These are phyloP conservation scores for Leccinum rimulosum DNA, from an alignment of 768 basidiomycete genomes.

Conservation along the genomic window DNA sequence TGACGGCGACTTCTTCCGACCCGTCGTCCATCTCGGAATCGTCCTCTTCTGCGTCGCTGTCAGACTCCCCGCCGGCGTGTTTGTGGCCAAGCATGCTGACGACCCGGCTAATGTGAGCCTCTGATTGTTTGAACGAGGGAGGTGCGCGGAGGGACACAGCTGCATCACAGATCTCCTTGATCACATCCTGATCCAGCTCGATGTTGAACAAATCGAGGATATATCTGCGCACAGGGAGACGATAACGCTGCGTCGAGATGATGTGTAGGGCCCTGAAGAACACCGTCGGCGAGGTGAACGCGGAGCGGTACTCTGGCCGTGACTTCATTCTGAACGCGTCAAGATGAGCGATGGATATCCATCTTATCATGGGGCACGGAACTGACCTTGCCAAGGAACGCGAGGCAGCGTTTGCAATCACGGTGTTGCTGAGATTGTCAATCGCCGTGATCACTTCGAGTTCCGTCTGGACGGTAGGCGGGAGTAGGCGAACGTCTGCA, in stretches of 20 bases:
- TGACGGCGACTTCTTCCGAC: constrained; percentile 38
- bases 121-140: constrained; percentile 42
- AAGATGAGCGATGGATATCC: not conserved
- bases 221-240: constrained; percentile 88
- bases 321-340: constrained; percentile 64
- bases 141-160: constrained; percentile 49
- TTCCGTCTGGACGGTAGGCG: constrained; percentile 68
- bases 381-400: constrained; percentile 79
- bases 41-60: constrained; percentile 57
- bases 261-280: constrained; percentile 85
- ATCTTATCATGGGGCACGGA: not conserved
- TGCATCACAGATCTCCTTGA: constrained; percentile 52
- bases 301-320: constrained; percentile 65
- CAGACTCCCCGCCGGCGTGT: constrained; percentile 48
- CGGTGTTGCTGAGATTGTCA: constrained; percentile 91
- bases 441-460: constrained; percentile 85
- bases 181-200: constrained; percentile 63
- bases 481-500: constrained; percentile 50
- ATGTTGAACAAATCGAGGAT: constrained; percentile 91
- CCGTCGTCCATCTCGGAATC: constrained; percentile 50
- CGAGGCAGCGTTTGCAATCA: constrained; percentile 93
- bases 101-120: constrained; percentile 43
- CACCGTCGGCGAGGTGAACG: constrained; percentile 76
- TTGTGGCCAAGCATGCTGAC: constrained; percentile 64
- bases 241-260: constrained; percentile 86